Conservation (phyloP, 345 rosid species). For the Angophora floribunda region DNA sequence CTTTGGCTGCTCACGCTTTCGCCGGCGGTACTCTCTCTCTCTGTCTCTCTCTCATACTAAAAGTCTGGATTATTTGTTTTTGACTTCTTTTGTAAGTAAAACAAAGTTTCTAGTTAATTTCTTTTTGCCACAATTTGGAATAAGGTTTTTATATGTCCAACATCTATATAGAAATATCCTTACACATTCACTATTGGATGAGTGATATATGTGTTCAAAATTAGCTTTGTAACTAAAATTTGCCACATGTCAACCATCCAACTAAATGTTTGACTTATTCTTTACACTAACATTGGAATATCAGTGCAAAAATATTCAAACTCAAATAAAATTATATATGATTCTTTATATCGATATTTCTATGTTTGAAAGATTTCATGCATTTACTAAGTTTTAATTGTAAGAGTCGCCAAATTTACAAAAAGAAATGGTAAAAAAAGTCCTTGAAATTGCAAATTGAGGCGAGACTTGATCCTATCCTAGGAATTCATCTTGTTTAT, state of each 20-base stretch:
- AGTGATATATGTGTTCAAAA: not conserved
- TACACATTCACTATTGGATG: not conserved
- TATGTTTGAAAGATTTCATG: too few relatives aligned
- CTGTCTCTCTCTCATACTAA: not conserved
- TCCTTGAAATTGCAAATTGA: not conserved
- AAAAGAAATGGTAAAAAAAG: too few relatives aligned
- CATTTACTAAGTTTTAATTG: too few relatives aligned
- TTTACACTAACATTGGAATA: too few relatives aligned
- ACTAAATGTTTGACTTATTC: not conserved
- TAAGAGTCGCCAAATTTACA: too few relatives aligned
- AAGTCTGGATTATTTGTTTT: not conserved
- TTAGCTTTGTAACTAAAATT: too few relatives aligned
- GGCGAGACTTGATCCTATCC: not conserved
- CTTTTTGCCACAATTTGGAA: not conserved
- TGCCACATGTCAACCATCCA: not conserved
- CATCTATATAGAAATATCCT: fast-evolving
- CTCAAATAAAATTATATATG: too few relatives aligned
- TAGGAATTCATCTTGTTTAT: not conserved
- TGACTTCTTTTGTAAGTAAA: not conserved
- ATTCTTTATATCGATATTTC: too few relatives aligned
- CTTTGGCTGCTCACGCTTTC: too few relatives aligned
- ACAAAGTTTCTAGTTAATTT: not conserved
- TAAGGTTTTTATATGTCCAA: not conserved
- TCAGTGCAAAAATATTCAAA: not conserved
- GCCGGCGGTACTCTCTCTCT: not conserved